Conservation (phyloP, 2,329 filamentous ascomycete genomes). For the Ascochyta viciae-villosae region DNA sequence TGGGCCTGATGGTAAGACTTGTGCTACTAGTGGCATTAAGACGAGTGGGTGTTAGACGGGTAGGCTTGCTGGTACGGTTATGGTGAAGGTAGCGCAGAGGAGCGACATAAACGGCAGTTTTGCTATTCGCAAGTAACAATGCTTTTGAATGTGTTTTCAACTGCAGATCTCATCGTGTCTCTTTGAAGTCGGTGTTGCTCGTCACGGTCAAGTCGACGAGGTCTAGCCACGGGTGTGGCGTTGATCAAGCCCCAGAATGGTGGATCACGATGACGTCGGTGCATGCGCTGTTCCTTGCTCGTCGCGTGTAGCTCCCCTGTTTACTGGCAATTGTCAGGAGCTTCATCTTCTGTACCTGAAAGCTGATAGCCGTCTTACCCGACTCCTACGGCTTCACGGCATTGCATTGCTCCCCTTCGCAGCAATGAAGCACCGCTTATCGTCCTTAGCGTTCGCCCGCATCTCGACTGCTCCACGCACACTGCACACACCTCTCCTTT, state of each 20-base stretch:
- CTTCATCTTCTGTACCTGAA: background rate
- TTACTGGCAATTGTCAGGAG: constrained; percentile 1
- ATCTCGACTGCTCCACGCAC: constrained; percentile 21
- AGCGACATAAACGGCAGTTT: background rate
- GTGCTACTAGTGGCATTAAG: constrained; percentile 36
- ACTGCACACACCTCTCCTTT: constrained; percentile 16
- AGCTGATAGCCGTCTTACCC: constrained; percentile 20
- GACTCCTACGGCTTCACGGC: constrained; percentile 13
- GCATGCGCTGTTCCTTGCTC: constrained; percentile 16
- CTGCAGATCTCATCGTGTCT: no score
- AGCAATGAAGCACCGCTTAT: constrained; percentile 44
- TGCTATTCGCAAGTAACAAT: no score
- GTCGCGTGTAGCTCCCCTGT: constrained; percentile 25
- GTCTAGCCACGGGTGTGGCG: constrained; percentile 8
- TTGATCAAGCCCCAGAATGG: constrained; percentile 4
- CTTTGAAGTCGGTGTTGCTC: background rate
- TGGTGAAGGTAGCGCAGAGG: background rate
- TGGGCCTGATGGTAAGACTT: constrained; percentile 37
- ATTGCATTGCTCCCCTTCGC: constrained; percentile 1
- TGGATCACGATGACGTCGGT: constrained; percentile 27
- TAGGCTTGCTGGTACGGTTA: background rate
- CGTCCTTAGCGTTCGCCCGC: constrained; percentile 31
- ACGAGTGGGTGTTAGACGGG: constrained; percentile 30
- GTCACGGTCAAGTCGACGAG: background rate
- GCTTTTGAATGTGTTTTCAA: no score